Conservation (phyloP, 352 stramenopile genomes). For the Achlya hypogyna region DNA sequence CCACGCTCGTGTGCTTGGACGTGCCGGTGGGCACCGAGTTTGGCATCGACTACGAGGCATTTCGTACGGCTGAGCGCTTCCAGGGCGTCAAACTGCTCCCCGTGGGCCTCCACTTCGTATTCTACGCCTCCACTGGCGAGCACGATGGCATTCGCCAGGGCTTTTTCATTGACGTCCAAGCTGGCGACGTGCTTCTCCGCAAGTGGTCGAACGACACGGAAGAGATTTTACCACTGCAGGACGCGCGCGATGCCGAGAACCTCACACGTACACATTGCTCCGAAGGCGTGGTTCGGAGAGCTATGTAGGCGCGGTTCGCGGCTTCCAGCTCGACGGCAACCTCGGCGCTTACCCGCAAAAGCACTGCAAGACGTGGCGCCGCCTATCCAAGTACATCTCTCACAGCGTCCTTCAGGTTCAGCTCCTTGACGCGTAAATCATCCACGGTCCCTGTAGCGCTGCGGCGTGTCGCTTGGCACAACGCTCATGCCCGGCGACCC, state of each 20-base stretch:
- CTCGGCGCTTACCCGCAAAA: constrained; percentile 73
- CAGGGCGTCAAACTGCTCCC: constrained; percentile 80
- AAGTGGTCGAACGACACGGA: constrained; percentile 73
- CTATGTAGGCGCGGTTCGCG: constrained; percentile 41
- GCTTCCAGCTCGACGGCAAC: constrained; percentile 73
- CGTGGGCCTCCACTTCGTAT: constrained; percentile 68
- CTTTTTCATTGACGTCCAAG: constrained; percentile 62
- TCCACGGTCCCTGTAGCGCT: constrained; percentile 33
- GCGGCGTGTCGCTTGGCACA: constrained; percentile 46
- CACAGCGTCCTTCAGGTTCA: constrained; percentile 46
- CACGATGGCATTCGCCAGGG: constrained; percentile 66
- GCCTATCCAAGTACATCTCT: constrained; percentile 61
- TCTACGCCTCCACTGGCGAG: constrained; percentile 73
- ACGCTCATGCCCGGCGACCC: constrained; percentile 62
- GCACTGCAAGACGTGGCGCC: constrained; percentile 58
- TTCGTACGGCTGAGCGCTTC: constrained; percentile 68
- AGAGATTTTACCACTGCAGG: constrained; percentile 47
- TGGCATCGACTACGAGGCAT: constrained; percentile 80
- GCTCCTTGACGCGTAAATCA: neutral
- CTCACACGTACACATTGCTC: constrained; percentile 39
- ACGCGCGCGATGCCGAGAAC: constrained; percentile 53
- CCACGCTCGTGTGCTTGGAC: constrained; percentile 76
- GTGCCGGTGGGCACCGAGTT: constrained; percentile 73
- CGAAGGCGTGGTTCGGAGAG: neutral
- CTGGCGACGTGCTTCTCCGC: constrained; percentile 58